Evolutionary conservation across 352 stramenopile genomes (phyloP).

Genomic region (Globisporangium sylvaticum): DNA sequence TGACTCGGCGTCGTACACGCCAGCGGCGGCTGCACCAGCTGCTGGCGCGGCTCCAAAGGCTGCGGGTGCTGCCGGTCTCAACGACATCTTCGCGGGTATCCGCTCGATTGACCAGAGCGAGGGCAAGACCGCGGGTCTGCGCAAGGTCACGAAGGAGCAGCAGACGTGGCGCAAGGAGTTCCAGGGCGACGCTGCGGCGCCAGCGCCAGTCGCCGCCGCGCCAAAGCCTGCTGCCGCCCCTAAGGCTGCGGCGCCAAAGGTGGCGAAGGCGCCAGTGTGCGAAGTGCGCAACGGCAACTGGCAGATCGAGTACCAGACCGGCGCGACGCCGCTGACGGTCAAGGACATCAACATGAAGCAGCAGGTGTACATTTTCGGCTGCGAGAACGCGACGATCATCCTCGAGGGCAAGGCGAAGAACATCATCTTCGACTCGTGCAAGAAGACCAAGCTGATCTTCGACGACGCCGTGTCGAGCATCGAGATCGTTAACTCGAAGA

Average conservation of each 20-base stretch:
- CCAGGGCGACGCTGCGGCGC: constrained; percentile 46
- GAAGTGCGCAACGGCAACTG: constrained; percentile 95
- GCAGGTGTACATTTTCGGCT: constrained; percentile 96
- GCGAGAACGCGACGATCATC: constrained; percentile 91
- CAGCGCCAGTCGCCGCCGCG: constrained; percentile 18
- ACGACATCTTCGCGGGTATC: constrained; percentile 87
- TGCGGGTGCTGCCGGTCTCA: constrained; percentile 53
- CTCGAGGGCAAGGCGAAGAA: constrained; percentile 98
- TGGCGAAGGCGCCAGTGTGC: constrained; percentile 49
- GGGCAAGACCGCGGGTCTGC: constrained; percentile 91
- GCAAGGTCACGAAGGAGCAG: constrained; percentile 96
- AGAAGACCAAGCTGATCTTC: constrained; percentile 95
- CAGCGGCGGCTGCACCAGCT: constrained; percentile 24
- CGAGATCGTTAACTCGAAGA: constrained; percentile 98
- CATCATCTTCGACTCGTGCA: constrained; percentile 95
- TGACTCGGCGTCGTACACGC: constrained; percentile 44
- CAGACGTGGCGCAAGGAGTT: constrained; percentile 97
- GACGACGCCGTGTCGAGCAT: constrained; percentile 95
- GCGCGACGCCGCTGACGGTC: constrained; percentile 78
- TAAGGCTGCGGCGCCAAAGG: constrained; percentile 35
- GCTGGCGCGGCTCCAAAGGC: constrained; percentile 28
- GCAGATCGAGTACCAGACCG: constrained; percentile 95
- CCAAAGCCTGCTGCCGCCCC: constrained; percentile 13
- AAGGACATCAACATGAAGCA: constrained; percentile 93
- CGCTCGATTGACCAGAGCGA: constrained; percentile 86